Base-by-base conservation (phyloP, 495 filamentous ascomycete species). In the Beverwykella pulmonaria region DNA sequence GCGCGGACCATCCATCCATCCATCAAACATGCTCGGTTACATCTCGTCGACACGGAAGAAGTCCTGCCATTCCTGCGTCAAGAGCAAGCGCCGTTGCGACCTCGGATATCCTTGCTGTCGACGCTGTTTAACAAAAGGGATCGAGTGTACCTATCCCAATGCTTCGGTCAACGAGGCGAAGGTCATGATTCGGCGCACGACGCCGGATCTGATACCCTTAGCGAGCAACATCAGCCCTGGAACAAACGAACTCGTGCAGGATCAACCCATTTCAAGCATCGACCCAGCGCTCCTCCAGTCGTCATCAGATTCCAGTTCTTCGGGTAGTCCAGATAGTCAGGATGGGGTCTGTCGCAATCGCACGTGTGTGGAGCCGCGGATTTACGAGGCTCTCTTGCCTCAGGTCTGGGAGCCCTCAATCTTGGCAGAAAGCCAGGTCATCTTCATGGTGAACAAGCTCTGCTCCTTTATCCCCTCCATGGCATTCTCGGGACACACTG, bases 71-170 rank as follows among this genome's bases (percentile, higher is more conserved):
- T 48, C 32, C 29, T 70, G 68, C 46, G 62, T 66, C 8, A 78
- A 76, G 56, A 79, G 79, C 9, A 86, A 84, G 65, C 74, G 83
- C 15, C 79, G 81, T 17, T 86, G 68, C 58, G 68, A 70, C 39
- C 53, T 70, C n/a, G 63, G 68, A 1, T 70, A 52, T 32, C 68
- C 68, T 8, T 58, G 49, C 44, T 70, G 68, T 27, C 65, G 57
- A 15, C 23, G 68, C 1, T 70, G 62, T 26, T 62, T 66, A 27
- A 32, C 56, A 7, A 70, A 70, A 36, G 57, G 58, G 22, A 29
- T 66, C 25, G 41, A 48, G 17, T 70, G 61, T 52, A 27, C 39
- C 22, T 70, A 70, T 48, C 50, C 61, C 0, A 66, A 49, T 49
- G 61, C 41, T 57, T 41, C 56, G 34, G 63, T 62, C 15, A 29